These are phyloP conservation scores for Trichoderma afroharzianum DNA, from an alignment of 2,329 filamentous ascomycete genomes.

Conservation along the genomic window DNA sequence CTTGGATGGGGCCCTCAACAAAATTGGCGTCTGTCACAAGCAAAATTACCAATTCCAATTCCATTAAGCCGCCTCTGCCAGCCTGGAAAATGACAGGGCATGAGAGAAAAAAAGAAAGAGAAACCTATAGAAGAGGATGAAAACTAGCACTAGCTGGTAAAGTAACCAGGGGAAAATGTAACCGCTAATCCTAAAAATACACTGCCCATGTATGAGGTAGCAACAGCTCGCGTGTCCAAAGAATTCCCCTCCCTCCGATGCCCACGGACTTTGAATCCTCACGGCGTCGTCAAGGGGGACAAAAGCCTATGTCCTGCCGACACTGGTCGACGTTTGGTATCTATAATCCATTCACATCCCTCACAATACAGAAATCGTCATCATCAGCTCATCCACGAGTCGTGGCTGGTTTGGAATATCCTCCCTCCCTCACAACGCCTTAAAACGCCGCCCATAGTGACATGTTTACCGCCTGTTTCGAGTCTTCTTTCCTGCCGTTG, in stretches of 20 bases:
- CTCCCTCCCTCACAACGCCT: constrained; percentile 8
- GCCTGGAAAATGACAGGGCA: background rate
- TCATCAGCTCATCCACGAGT: constrained; percentile 21
- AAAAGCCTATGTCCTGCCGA: background rate
- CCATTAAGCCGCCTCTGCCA: background rate
- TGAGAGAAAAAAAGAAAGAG: background rate
- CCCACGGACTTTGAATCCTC: background rate
- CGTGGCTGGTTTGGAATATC: background rate
- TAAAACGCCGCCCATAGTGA: constrained; percentile 13
- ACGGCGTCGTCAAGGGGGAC: background rate
- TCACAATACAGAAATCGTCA: constrained; percentile 22
- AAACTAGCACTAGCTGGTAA: background rate
- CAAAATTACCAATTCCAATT: constrained; percentile 1
- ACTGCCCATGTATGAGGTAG: background rate
- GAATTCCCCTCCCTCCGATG: background rate
- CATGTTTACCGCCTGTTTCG: constrained; percentile 45
- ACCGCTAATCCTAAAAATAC: constrained; percentile 11
- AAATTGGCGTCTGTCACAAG: constrained; percentile 20
- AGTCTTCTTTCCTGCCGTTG: constrained; percentile 58
- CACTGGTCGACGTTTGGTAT: constrained; percentile 1
- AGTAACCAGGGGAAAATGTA: background rate
- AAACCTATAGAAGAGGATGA: background rate
- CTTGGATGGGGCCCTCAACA: constrained; percentile 19
- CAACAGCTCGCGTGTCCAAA: background rate
- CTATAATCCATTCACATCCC: constrained; percentile 8